Evolutionary conservation across 2,329 filamentous ascomycete species (phyloP), one percentile per base, ranked within the genome.

Genomic region (Monilinia fructicola): DNA sequence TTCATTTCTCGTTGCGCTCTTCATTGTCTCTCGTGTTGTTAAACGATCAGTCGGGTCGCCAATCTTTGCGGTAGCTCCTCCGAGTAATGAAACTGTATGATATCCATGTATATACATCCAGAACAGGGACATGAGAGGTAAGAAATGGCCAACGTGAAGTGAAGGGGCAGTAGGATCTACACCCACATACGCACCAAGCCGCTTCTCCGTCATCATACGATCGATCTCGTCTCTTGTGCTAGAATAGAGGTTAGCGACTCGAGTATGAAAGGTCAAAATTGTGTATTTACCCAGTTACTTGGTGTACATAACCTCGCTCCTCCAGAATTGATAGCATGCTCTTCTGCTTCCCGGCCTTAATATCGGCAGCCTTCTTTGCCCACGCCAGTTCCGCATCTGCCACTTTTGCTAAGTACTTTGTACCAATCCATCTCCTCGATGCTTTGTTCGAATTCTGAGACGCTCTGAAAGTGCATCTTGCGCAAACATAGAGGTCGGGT

Each of bases 61-160:
- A 61, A 95, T 86, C 73, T 88, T 87, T 52, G 88, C 89, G 4
- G 92, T 96, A 18, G 90, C 88, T 72, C 90, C 89, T 56, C 90
- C 90, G 67, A 93, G 76, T 66, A 95, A 80, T 50, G 85, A 88
- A 60, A 90, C 81, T 35, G 88, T 83, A 42, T 85, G 81, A 76
- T 89, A 88, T 31, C 92, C 91, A 75, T 93, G 82, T 70, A 93
- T 81, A 79, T 92, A 92, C 81, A 93, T 85, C 89, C 91, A 94
- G 79, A 92, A 93, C 31, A 94, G 81, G 21, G 90, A 86, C 91
- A 95, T 95, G 65, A 94, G 81, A 28, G 92, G 90, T 18, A 95
- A 81, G 7, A 96, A 81, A 75, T 96, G 91, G 67, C 92, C 92
- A 56, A 95, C 81, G 73, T 96, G 92, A 67, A 95, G 80, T 2